Evolutionary conservation across 495 filamentous ascomycete species (phyloP).

Genomic region (Schizothecium vesticola): DNA sequence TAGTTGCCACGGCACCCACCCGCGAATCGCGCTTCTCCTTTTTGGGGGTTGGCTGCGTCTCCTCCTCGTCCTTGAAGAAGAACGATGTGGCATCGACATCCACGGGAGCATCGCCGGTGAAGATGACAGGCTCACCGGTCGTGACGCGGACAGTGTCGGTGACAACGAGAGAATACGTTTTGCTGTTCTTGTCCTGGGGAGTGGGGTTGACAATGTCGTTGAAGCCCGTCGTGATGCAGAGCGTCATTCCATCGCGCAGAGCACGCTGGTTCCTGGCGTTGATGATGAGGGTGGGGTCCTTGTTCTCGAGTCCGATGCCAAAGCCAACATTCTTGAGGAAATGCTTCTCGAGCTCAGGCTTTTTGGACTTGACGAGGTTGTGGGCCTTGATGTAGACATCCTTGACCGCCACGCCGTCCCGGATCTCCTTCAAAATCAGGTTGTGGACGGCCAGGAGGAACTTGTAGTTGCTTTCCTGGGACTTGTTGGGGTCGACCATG

Average conservation of each 20-base stretch:
- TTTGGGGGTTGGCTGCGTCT: constrained; percentile 59
- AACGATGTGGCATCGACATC: constrained; percentile 91
- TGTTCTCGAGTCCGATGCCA: constrained; percentile 87
- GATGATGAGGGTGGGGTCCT: constrained; percentile 73
- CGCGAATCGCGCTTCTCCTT: constrained; percentile 79
- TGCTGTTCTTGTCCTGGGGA: constrained; percentile 78
- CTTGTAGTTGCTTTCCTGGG: constrained; percentile 90
- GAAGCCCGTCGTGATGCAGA: constrained; percentile 82
- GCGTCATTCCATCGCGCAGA: constrained; percentile 94
- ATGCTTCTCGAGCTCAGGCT: constrained; percentile 88
- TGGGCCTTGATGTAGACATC: constrained; percentile 90
- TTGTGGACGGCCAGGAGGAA: constrained; percentile 84
- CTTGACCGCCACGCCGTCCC: constrained; percentile 80
- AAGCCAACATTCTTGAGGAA: constrained; percentile 85
- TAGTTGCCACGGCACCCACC: constrained; percentile 76
- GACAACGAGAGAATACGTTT: constrained; percentile 80
- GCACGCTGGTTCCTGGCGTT: constrained; percentile 77
- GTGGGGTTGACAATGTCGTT: constrained; percentile 77
- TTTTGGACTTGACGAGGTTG: constrained; percentile 69
- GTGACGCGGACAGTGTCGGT: constrained; percentile 90
- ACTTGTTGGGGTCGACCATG: constrained; percentile 92
- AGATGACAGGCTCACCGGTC: constrained; percentile 68
- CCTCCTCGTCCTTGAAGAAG: constrained; percentile 91
- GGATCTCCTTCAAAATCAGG: constrained; percentile 77
- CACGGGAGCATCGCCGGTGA: constrained; percentile 85